Conservation (phyloP, 2,329 filamentous ascomycete species). For the Fusarium nygamai region DNA sequence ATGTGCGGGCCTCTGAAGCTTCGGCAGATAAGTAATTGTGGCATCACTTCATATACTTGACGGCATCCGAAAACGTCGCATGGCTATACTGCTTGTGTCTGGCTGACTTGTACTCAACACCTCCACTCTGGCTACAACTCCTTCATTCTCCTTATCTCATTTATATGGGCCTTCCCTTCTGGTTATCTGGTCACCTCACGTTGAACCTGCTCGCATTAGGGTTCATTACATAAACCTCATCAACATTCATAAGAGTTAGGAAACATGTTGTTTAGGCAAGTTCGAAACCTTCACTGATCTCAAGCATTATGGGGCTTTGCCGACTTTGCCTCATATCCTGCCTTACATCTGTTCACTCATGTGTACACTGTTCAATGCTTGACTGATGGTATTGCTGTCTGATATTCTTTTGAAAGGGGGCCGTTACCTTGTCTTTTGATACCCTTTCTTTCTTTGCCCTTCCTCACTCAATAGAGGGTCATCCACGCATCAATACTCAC, state of each 20-base stretch:
- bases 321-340: not conserved
- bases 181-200: not conserved
- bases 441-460: too few relatives aligned
- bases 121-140: not conserved
- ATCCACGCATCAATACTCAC: too few relatives aligned
- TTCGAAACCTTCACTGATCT: too few relatives aligned
- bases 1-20: too few relatives aligned
- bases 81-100: not conserved
- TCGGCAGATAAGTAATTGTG: not conserved
- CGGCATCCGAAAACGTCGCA: not conserved
- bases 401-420: rapidly evolving
- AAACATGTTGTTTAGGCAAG: too few relatives aligned
- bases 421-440: too few relatives aligned
- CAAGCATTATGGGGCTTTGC: not conserved
- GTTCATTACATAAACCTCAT: not conserved
- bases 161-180: not conserved
- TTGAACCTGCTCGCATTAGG: rapidly evolving
- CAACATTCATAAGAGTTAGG: rapidly evolving
- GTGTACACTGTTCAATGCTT: not conserved
- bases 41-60: not conserved
- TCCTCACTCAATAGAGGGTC: too few relatives aligned
- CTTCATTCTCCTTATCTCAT: not conserved
- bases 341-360: not conserved
- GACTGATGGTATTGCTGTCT: rapidly evolving
- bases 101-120: not conserved